Evolutionary conservation across 169 alveolate genomes (phyloP).

Genomic region (Plasmodium gallinaceum): DNA sequence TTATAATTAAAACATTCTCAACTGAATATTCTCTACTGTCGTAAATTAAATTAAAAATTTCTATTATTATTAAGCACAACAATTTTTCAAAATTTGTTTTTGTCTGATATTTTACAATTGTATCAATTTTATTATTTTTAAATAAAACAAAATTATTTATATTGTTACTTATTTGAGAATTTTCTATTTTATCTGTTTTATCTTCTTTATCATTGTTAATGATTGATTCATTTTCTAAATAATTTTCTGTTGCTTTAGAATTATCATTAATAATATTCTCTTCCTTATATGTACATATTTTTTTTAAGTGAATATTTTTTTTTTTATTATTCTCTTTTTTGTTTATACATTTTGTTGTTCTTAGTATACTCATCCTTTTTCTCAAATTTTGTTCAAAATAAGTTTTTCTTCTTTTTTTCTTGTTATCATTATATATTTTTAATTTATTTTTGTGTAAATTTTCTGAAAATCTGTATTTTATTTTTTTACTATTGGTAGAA

Average conservation of each 20-base stretch:
- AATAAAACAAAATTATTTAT: conserved; percentile 12
- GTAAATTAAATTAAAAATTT: conserved; percentile 61
- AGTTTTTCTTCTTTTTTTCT: conserved; percentile 19
- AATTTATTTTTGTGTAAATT: neutral
- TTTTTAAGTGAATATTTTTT: neutral
- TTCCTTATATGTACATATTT: neutral
- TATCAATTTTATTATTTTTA: conserved; percentile 37
- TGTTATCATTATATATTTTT: neutral
- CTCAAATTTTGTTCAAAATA: conserved; percentile 33
- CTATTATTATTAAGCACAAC: conserved; percentile 47
- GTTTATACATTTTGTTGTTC: conserved; percentile 39
- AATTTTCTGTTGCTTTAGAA: neutral
- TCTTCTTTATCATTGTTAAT: neutral
- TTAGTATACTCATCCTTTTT: conserved; percentile 42
- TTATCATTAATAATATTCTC: neutral
- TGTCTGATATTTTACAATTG: conserved; percentile 59
- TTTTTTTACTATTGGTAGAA: neutral
- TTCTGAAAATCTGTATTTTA: conserved; percentile 51
- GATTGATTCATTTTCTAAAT: neutral
- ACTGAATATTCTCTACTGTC: conserved; percentile 53
- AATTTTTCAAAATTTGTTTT: conserved; percentile 56
- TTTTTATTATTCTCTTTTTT: neutral
- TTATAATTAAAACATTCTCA: conserved; percentile 48
- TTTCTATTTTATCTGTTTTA: neutral
- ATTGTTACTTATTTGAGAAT: neutral